Evolutionary conservation across 441 rosid genomes (phyloP).

Genomic region (Theobroma grandiflorum): DNA sequence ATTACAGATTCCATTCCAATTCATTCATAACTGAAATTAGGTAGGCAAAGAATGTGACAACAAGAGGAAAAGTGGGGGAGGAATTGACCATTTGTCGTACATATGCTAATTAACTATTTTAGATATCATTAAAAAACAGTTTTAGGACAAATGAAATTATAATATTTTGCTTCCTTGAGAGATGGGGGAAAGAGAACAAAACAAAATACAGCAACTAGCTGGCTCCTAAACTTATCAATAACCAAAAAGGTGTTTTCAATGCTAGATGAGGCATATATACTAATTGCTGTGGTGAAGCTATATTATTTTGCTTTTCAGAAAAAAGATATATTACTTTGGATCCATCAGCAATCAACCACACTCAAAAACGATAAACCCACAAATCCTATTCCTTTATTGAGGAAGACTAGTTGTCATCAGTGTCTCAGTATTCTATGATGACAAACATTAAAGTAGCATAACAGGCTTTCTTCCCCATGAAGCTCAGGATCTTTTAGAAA

Average conservation of each 20-base stretch:
- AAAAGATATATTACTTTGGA: neutral
- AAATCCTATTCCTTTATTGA: neutral
- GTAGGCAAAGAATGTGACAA: neutral
- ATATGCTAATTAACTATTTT: constrained; percentile 1
- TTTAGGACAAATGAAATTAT: neutral
- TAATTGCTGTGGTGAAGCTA: neutral
- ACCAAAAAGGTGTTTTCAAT: neutral
- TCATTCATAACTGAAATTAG: constrained; percentile 7
- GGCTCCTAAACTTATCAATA: neutral
- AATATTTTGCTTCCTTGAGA: constrained; percentile 5
- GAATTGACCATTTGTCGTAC: neutral
- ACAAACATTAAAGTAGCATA: neutral
- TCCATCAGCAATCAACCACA: neutral
- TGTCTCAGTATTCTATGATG: neutral
- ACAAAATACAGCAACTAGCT: neutral
- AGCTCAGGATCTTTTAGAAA: neutral
- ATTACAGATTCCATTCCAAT: neutral
- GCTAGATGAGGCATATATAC: neutral
- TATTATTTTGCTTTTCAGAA: too few species aligned
- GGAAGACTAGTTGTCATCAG: neutral
- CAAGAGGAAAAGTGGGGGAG: neutral
- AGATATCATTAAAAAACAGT: neutral
- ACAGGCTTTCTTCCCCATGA: neutral
- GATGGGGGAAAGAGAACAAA: neutral
- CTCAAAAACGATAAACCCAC: neutral